A percentile compares a stretch with the other conserved stretches of the same genome.
phyloP scores from a whole-genome alignment of 2,329 filamentous ascomycete genomes.

The Alternaria sp. region DNA sequence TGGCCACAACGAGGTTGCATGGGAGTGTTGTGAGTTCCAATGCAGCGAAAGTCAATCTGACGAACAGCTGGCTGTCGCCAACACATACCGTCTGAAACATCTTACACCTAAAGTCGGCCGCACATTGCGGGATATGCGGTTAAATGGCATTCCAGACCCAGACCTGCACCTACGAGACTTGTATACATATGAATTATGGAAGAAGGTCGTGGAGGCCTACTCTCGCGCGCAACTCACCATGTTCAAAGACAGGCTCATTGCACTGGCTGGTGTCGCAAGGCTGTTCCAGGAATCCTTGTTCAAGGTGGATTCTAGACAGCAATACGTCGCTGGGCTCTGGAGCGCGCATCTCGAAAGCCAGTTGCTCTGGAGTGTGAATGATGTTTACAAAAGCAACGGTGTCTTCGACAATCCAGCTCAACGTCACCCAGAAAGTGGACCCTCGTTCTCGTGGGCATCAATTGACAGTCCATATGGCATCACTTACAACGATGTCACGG shows the following conservation, averaged over 20 bases:
- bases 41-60: slow-evolving; percentile 14
- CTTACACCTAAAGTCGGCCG: too few species aligned
- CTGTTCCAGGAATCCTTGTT: slow-evolving; percentile 6
- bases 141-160: slow-evolving; percentile 3
- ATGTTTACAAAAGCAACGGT: neutral
- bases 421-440: slow-evolving; percentile 12
- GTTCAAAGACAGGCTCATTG: slow-evolving; percentile 24
- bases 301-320: neutral
- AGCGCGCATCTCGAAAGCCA: slow-evolving; percentile 22
- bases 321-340: slow-evolving; percentile 32
- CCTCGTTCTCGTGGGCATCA: slow-evolving; percentile 33
- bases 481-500: slow-evolving; percentile 21
- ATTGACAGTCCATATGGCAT: slow-evolving; percentile 26
- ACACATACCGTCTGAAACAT: too few species aligned
- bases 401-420: slow-evolving; percentile 5
- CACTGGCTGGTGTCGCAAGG: slow-evolving; percentile 25
- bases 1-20: slow-evolving; percentile 25
- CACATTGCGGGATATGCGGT: slow-evolving; percentile 4
- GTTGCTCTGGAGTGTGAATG: slow-evolving; percentile 25
- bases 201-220: slow-evolving; percentile 26
- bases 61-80: neutral
- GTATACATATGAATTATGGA: slow-evolving; percentile 22
- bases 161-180: slow-evolving; percentile 11
- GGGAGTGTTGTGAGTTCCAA: slow-evolving; percentile 29
- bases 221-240: slow-evolving; percentile 18